Evolutionary conservation across 371 early-diverging fungal species (phyloP).

Genomic region (Mucor racemosus): DNA sequence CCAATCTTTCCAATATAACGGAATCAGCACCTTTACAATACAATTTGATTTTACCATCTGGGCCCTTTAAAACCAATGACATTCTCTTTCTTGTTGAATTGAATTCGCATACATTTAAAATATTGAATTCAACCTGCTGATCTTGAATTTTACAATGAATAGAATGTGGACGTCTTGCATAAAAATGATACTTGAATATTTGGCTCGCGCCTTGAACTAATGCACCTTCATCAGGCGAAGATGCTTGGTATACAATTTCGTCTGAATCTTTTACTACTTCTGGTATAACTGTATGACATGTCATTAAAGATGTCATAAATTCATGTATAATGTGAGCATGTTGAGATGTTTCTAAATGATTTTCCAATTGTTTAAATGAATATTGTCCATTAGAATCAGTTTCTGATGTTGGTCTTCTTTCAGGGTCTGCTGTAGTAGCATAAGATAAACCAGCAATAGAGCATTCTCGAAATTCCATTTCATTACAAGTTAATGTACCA

Average conservation of each 20-base stretch:
- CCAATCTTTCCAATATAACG: slow-evolving; percentile 92
- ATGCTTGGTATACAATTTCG: slow-evolving; percentile 82
- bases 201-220: slow-evolving; percentile 81
- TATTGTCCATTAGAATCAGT: slow-evolving; percentile 52
- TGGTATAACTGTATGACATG: slow-evolving; percentile 98
- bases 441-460: slow-evolving; percentile 80
- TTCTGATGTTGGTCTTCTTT: slow-evolving; percentile 44
- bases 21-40: slow-evolving; percentile 99
- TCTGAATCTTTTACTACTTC: slow-evolving; percentile 58
- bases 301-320: slow-evolving; percentile 81
- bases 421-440: slow-evolving; percentile 70
- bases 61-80: slow-evolving; percentile 86
- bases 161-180: slow-evolving; percentile 78
- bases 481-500: slow-evolving; percentile 95
- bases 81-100: slow-evolving; percentile 98
- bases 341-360: slow-evolving; percentile 39
- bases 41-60: slow-evolving; percentile 88
- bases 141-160: slow-evolving; percentile 74
- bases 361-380: slow-evolving; percentile 65
- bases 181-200: slow-evolving; percentile 65
- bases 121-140: slow-evolving; percentile 70
- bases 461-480: slow-evolving; percentile 93
- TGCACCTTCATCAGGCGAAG: slow-evolving; percentile 91
- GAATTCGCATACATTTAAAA: slow-evolving; percentile 96
- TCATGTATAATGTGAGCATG: slow-evolving; percentile 61